A percentile compares a stretch with the other conserved stretches of the same genome.
phyloP scores from a whole-genome alignment of 202 grass and related monocot species.

The Digitaria exilis region DNA sequence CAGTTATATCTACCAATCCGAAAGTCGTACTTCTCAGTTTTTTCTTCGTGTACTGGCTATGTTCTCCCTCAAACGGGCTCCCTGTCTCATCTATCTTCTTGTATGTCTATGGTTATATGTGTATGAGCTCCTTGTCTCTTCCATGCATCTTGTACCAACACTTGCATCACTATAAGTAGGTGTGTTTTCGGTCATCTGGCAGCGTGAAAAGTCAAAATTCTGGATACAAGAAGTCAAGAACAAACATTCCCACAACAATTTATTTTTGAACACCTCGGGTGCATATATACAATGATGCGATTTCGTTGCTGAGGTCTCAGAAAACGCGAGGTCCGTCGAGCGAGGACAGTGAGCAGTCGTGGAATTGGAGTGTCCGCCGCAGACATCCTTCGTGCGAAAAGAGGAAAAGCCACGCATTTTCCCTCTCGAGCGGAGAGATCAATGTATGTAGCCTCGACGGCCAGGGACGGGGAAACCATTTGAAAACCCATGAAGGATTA shows the following conservation, averaged over 20 bases:
- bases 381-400: neutral
- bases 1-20: no score
- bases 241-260: no score
- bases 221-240: no score
- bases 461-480: neutral
- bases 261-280: no score
- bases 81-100: neutral
- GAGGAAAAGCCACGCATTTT: neutral
- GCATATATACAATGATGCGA: neutral
- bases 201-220: no score
- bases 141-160: neutral
- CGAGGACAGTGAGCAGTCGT: neutral
- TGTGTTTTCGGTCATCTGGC: no score
- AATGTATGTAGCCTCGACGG: neutral
- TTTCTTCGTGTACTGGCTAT: neutral
- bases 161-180: neutral
- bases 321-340: no score
- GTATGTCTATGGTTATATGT: no score
- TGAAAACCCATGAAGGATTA: neutral
- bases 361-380: neutral
- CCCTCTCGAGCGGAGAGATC: neutral
- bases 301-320: neutral
- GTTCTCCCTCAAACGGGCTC: neutral
- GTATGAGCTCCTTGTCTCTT: no score
- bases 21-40: no score